These are phyloP conservation scores for Aureobasidium musti DNA, from an alignment of 2,329 filamentous ascomycete species.

Conservation along the genomic window DNA sequence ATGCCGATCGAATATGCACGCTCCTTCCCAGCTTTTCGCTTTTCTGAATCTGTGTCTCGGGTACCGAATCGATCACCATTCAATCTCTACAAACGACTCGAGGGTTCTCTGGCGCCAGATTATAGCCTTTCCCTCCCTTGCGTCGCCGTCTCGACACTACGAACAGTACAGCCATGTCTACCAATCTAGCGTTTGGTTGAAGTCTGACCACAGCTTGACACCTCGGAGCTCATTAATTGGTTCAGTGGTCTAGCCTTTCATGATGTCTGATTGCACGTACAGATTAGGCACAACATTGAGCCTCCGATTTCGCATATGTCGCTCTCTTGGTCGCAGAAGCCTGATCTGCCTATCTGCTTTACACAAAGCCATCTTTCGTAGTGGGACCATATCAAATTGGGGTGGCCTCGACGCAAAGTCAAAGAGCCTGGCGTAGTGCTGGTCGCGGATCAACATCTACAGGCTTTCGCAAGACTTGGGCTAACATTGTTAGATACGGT, in stretches of 20 bases:
- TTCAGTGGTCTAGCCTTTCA: too few relatives aligned
- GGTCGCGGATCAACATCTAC: not conserved
- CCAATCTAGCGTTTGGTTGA: not conserved
- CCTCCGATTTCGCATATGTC: not conserved
- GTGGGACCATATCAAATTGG: not conserved
- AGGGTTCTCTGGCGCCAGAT: not conserved
- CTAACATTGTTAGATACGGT: not conserved
- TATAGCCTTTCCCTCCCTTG: not conserved
- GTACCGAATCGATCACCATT: not conserved
- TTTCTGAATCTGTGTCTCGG: slow-evolving; percentile 2
- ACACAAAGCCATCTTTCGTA: not conserved
- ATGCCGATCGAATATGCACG: slow-evolving; percentile 19
- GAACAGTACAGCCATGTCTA: not conserved
- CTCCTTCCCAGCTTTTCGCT: not conserved
- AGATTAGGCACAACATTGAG: not conserved
- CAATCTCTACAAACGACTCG: not conserved
- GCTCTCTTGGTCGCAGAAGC: not conserved
- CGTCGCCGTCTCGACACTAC: not conserved
- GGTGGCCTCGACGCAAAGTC: not conserved
- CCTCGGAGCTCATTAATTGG: not conserved
- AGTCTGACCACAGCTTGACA: not conserved
- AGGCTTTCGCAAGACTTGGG: not conserved
- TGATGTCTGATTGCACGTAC: not conserved
- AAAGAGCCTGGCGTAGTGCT: not conserved
- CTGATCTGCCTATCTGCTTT: not conserved